Evolutionary conservation across 306 rosid species (phyloP), one percentile per base, ranked within the genome.

Genomic region (Prunus salicina): DNA sequence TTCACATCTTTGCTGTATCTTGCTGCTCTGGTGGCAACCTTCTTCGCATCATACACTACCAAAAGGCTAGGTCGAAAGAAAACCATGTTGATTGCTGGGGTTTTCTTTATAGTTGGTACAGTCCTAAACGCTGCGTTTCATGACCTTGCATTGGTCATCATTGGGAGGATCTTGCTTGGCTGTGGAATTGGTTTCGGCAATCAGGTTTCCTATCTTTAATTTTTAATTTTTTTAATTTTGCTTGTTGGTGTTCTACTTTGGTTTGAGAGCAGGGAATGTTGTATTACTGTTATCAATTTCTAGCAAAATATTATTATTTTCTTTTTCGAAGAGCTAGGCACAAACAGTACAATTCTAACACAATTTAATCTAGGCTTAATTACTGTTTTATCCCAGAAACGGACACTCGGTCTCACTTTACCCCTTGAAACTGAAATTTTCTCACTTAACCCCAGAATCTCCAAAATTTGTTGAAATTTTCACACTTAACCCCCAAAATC

Each of bases 111-210:
- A 0, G 14, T 46, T 12, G 97, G 95, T 2, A 81, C 88, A 38
- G 67, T 28, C 46, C 77, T 91, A 3, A 86, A 87, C 28, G 87
- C 93, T 6, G 82, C 88, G 0, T 92, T 93, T 8, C 80, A 82
- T 46, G 45, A 82, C 68, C 84, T 89, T 19, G 22, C 76, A 70
- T 81, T 88, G 87, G 93, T 91, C 49, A 83, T 89, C 69, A 0
- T 73, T 60, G 95, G 95, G 20, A 78, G 97, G 19, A 52, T 89
- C 80, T 67, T 89, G 41, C 93, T 91, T 32, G 97, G 97, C 12
- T 89, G 77, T 71, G 97, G 97, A 1, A 82, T 86, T 74, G 97
- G 97, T 69, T 91, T 91, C 20, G 94, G 88, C 49, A 88, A 89
- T 73, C 97, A 89, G 89, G 91, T 88, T 3, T 24, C n/a, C 13